These are phyloP conservation scores for Fraxinus cuspidata DNA, from an alignment of 257 asterid genomes.

Conservation along the genomic window DNA sequence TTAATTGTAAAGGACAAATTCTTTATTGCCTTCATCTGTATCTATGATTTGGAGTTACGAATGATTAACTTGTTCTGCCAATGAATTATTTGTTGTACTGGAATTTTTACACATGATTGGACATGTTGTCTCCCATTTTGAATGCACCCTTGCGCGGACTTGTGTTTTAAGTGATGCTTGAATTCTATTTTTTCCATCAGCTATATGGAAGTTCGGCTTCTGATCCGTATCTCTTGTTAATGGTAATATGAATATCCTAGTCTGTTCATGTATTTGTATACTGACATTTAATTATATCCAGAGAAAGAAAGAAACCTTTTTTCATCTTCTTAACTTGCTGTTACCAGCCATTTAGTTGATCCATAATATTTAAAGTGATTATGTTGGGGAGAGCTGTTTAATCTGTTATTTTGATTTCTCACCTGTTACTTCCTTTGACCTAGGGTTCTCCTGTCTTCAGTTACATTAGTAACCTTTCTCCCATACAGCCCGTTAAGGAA, in stretches of 20 bases:
- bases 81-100: background rate
- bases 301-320: background rate
- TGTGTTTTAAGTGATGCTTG: background rate
- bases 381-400: constrained; percentile 10
- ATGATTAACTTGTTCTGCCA: background rate
- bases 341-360: background rate
- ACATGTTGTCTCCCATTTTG: background rate
- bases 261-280: background rate
- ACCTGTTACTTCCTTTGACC: constrained; percentile 20
- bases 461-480: constrained; percentile 56
- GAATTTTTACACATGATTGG: background rate
- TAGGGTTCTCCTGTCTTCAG: constrained; percentile 61
- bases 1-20: background rate
- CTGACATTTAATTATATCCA: background rate
- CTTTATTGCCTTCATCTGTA: background rate
- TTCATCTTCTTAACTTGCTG: background rate
- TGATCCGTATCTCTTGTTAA: background rate
- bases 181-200: background rate
- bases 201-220: background rate
- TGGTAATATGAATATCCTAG: background rate
- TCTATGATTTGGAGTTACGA: background rate
- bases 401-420: constrained; percentile 18
- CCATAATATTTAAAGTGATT: constrained; percentile 5
- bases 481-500: constrained; percentile 42
- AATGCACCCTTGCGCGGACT: background rate